phyloP scores from a whole-genome alignment of 768 basidiomycete genomes.

The Wakefieldia striispora region DNA sequence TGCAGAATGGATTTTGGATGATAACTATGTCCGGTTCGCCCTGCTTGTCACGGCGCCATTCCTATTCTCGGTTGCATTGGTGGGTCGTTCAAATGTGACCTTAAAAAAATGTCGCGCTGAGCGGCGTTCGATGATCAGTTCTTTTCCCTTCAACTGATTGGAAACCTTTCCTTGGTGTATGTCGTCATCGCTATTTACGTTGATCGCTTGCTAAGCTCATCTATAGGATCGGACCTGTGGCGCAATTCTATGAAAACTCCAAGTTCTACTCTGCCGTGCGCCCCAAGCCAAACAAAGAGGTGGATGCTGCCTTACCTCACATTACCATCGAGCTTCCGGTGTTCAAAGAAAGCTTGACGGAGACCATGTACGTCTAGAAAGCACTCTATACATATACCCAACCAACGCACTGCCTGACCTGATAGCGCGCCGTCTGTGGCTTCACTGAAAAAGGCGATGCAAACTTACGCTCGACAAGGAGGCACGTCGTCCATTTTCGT shows the following conservation, averaged over 20 bases:
- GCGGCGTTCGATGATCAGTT: conserved; percentile 48
- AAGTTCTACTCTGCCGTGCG: conserved; percentile 74
- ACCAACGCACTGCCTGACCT: neutral
- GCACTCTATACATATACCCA: too few relatives aligned
- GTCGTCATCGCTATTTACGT: neutral
- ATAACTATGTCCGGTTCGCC: conserved; percentile 57
- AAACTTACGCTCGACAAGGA: conserved; percentile 65
- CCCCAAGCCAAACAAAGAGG: conserved; percentile 56
- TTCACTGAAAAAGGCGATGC: conserved; percentile 64
- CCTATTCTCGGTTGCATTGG: conserved; percentile 71
- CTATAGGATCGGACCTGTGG: conserved; percentile 71
- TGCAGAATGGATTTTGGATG: conserved; percentile 69
- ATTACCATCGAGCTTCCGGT: conserved; percentile 83
- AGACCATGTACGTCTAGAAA: conserved; percentile 63
- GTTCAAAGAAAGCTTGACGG: conserved; percentile 78
- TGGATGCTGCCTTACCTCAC: conserved; percentile 67
- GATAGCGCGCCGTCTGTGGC: conserved; percentile 68
- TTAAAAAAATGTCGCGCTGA: conserved; percentile 9
- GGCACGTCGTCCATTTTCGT: conserved; percentile 56
- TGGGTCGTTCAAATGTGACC: conserved; percentile 30
- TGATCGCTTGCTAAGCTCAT: conserved; percentile 2
- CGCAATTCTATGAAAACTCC: conserved; percentile 83
- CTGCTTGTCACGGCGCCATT: conserved; percentile 66
- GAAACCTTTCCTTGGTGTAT: conserved; percentile 60
- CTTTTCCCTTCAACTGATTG: conserved; percentile 68